Evolutionary conservation across 805 yeast genomes (phyloP), one percentile per base, ranked within the genome.

Genomic region (Suhomyces sp.): DNA sequence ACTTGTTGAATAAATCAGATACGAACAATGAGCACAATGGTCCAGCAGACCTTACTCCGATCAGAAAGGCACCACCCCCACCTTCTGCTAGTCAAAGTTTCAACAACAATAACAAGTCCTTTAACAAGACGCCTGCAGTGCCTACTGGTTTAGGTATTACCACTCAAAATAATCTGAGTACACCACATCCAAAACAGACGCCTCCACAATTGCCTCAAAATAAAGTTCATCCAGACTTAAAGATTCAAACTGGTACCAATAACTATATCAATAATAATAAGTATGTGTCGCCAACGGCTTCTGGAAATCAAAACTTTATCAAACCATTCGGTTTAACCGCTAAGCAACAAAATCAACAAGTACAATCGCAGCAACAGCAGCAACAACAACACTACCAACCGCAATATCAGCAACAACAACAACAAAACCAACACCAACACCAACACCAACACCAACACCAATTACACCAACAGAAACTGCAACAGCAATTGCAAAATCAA

Each of bases 51-150:
- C 48, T 75, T 38, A 56, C 69, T 2, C 80, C 81, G 6, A 60
- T 60, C 46, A 66, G 83, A 57, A 67, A 64, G 39, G 81, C 83
- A 1, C 83, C 82, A 5, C 68, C 77, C 5, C 81, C 80, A 2
- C 80, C 79, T 9, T 19, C 22, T 8, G 16, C 19, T 14, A 25
- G 19, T 29, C 35, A 33, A 19, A 32, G 30, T 19, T 9, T 8
- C 15, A 25, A 28, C 36, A 31, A 16, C 40, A 28, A 22, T 33
- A 40, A 33, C 32, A 38, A 33, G 28, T 26, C 36, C 13, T 37
- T 30, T 17, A 29, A 32, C 43, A 35, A 38, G 42, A 31, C 20
- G 37, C 19, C 23, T 5, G 25, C 20, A 24, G 21, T 37, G 20
- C 48, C 59, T 38, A 39, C 57, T 36, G 56, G 51, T 31, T 43